phyloP scores from a whole-genome alignment of 208 protist species.

The Leishmania major region DNA sequence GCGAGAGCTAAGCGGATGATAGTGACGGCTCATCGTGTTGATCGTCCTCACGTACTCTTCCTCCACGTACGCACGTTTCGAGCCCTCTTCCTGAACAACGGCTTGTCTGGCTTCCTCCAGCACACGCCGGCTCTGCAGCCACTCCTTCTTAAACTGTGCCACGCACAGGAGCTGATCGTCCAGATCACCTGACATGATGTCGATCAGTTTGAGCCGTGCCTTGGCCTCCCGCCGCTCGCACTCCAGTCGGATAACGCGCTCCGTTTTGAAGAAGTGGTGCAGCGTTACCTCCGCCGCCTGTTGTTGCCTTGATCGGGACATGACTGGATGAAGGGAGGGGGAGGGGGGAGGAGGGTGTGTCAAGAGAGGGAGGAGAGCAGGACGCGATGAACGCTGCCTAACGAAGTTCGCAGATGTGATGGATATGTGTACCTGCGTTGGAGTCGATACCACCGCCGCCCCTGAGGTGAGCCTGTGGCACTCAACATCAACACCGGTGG shows the following conservation, averaged over 20 bases:
- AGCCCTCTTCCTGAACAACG: slow-evolving; percentile 52
- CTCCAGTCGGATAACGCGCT: slow-evolving; percentile 83
- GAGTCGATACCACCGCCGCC: neutral
- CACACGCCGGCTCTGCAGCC: slow-evolving; percentile 65
- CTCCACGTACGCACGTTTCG: slow-evolving; percentile 21
- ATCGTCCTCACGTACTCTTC: slow-evolving; percentile 32
- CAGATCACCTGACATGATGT: slow-evolving; percentile 64
- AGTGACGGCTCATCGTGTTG: slow-evolving; percentile 31
- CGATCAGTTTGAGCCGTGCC: slow-evolving; percentile 65
- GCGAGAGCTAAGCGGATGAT: slow-evolving; percentile 18
- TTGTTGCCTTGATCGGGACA: slow-evolving; percentile 38
- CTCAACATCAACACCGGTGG: neutral
- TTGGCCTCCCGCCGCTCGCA: slow-evolving; percentile 80
- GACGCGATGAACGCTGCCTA: too few relatives aligned
- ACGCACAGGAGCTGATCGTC: slow-evolving; percentile 85
- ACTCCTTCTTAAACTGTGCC: slow-evolving; percentile 84
- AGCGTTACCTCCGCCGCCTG: slow-evolving; percentile 39
- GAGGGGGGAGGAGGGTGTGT: neutral
- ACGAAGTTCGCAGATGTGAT: neutral
- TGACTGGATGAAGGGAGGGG: neutral
- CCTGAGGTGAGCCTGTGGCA: neutral
- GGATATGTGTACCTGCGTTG: neutral
- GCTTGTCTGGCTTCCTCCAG: slow-evolving; percentile 62
- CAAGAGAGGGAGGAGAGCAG: too few relatives aligned
- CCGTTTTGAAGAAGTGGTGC: slow-evolving; percentile 69